Conservation (phyloP, 1,139 yeast species). For the Yarrowia galli region DNA sequence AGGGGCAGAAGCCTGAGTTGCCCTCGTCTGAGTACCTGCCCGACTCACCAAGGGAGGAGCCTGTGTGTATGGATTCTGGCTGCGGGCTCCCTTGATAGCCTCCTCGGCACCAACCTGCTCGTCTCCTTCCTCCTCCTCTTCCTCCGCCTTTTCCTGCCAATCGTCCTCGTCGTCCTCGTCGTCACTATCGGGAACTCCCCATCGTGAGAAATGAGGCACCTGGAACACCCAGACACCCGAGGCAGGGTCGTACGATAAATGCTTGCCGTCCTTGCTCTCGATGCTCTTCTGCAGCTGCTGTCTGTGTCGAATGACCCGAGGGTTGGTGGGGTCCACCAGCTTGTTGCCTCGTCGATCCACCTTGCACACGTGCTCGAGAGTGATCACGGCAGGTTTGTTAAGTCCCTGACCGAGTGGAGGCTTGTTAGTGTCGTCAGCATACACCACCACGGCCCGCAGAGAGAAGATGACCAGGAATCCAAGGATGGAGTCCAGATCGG, state of each 20-base stretch:
- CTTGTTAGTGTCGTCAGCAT: slow-evolving; percentile 61
- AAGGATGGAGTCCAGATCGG: slow-evolving; percentile 57
- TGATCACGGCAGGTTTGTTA: slow-evolving; percentile 84
- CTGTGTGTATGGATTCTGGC: slow-evolving; percentile 10
- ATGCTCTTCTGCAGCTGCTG: slow-evolving; percentile 55
- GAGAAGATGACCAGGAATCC: slow-evolving; percentile 66
- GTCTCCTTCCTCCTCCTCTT: slow-evolving; percentile 51
- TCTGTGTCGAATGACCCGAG: slow-evolving; percentile 59
- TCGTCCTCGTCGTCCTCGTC: slow-evolving; percentile 57
- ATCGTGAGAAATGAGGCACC: slow-evolving; percentile 90
- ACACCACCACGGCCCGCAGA: slow-evolving; percentile 68
- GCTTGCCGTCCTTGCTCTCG: slow-evolving; percentile 71
- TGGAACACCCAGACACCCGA: slow-evolving; percentile 81
- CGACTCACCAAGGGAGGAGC: neutral
- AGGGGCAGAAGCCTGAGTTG: neutral
- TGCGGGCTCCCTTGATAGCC: neutral
- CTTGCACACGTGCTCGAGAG: slow-evolving; percentile 67
- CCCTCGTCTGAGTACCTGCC: neutral
- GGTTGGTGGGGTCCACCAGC: slow-evolving; percentile 54
- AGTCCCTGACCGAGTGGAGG: slow-evolving; percentile 76
- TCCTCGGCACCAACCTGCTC: slow-evolving; percentile 50
- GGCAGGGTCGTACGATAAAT: slow-evolving; percentile 77
- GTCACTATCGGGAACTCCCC: slow-evolving; percentile 84
- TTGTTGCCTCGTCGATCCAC: slow-evolving; percentile 45
- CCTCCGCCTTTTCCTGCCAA: slow-evolving; percentile 40